Evolutionary conservation across 1,139 yeast species (phyloP).

Genomic region (Yamadazyma songkhlaensis): DNA sequence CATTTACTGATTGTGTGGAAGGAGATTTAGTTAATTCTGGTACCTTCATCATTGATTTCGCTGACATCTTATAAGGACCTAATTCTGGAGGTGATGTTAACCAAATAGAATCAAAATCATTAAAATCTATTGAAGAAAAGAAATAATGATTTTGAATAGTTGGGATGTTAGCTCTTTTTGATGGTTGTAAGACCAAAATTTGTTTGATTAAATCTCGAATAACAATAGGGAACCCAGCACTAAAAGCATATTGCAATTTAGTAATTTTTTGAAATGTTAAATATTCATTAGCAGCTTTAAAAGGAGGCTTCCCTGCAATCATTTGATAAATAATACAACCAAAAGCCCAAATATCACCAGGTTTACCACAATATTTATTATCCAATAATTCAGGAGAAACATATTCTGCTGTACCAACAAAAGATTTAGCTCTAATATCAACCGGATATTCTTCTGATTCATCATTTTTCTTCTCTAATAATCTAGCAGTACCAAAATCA

Average conservation of each 20-base stretch:
- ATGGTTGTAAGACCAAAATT: conserved; percentile 44
- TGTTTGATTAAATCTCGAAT: conserved; percentile 48
- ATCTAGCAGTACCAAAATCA: conserved; percentile 78
- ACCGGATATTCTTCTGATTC: conserved; percentile 41
- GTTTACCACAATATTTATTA: conserved; percentile 67
- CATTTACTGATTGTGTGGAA: conserved; percentile 15
- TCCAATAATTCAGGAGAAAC: conserved; percentile 76
- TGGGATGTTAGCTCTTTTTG: conserved; percentile 37
- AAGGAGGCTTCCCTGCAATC: conserved; percentile 76
- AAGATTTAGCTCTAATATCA: conserved; percentile 60
- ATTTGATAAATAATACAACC: conserved; percentile 79
- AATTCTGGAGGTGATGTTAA: conserved; percentile 66
- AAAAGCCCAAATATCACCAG: conserved; percentile 79
- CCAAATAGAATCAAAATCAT: conserved; percentile 68
- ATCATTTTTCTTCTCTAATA: conserved; percentile 46
- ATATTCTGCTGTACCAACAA: conserved; percentile 84
- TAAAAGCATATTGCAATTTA: conserved; percentile 64
- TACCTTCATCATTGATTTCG: conserved; percentile 55
- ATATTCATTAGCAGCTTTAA: conserved; percentile 74
- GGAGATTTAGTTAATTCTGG: conserved; percentile 38
- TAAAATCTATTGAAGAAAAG: conserved; percentile 67
- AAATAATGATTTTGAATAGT: conserved; percentile 58
- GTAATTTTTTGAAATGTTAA: conserved; percentile 54
- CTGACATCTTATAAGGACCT: conserved; percentile 61
- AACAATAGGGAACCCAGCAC: conserved; percentile 47